Percentiles rank a stretch among this genome's conserved stretches.
Conservation (phyloP, 345 rosid species). For the Odontarrhena argentea region DNA sequence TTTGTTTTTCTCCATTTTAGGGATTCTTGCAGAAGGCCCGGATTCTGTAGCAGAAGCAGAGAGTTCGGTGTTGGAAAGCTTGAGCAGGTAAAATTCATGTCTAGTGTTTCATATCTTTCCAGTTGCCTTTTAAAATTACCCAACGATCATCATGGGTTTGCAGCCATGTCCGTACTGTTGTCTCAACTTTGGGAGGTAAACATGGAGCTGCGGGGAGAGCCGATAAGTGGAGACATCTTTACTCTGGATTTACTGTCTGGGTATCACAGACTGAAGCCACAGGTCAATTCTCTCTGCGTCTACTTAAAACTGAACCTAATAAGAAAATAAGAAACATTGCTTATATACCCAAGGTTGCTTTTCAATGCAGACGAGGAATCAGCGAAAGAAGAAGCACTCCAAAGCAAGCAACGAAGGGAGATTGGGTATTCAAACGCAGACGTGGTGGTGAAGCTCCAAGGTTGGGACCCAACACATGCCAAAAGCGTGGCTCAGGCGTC, state of each 20-base stretch:
- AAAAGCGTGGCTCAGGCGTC: conserved; percentile 83
- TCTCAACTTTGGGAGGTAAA: conserved; percentile 80
- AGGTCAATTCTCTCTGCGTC: conserved; percentile 46
- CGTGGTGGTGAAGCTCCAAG: conserved; percentile 83
- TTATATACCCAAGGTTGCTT: conserved; percentile 1
- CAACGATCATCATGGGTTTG: conserved; percentile 23
- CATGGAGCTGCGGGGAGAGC: conserved; percentile 71
- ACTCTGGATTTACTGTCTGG: conserved; percentile 88
- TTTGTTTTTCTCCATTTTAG: conserved; percentile 43
- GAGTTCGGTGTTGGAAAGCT: conserved; percentile 65
- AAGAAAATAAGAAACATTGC: not conserved
- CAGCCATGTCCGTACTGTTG: conserved; percentile 90
- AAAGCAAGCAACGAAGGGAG: conserved; percentile 51
- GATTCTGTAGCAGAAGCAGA: conserved; percentile 72
- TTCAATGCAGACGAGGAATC: conserved; percentile 62
- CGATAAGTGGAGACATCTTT: conserved; percentile 75
- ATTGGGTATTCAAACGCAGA: conserved; percentile 81
- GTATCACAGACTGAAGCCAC: conserved; percentile 76
- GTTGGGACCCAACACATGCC: conserved; percentile 77
- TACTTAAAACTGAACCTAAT: not conserved
- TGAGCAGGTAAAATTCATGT: conserved; percentile 62
- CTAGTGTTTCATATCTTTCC: conserved; percentile 12
- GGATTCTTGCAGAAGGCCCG: conserved; percentile 70
- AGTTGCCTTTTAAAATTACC: not conserved
- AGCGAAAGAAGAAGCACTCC: conserved; percentile 77